Conservation (phyloP, 768 basidiomycete genomes). For the Coprinopsis strossmayeri region DNA sequence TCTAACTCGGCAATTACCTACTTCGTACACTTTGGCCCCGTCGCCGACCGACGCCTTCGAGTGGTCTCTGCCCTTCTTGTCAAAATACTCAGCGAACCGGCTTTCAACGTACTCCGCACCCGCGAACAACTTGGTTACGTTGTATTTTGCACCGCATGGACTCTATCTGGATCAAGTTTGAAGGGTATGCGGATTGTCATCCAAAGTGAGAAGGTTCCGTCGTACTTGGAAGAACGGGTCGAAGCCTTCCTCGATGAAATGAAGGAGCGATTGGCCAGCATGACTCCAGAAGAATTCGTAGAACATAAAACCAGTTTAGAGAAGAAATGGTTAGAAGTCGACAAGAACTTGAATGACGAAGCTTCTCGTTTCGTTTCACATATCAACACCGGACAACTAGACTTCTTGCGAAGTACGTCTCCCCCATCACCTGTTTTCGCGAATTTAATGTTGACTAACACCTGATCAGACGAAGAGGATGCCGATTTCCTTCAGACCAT, state of each 20-base stretch:
- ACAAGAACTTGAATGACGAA: slow-evolving; percentile 89
- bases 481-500: slow-evolving; percentile 44
- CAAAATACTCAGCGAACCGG: slow-evolving; percentile 86
- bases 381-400: slow-evolving; percentile 74
- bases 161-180: slow-evolving; percentile 57
- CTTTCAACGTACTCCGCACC: slow-evolving; percentile 86
- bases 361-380: slow-evolving; percentile 57
- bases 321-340: slow-evolving; percentile 76
- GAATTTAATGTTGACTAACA: no score
- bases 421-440: background rate
- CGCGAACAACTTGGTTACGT: slow-evolving; percentile 96
- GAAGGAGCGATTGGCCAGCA: slow-evolving; percentile 57
- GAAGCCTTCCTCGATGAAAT: slow-evolving; percentile 81
- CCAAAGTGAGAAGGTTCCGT: slow-evolving; percentile 80
- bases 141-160: slow-evolving; percentile 57
- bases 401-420: slow-evolving; percentile 77
- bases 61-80: slow-evolving; percentile 65
- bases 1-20: slow-evolving; percentile 84
- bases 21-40: slow-evolving; percentile 72
- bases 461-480: no score
- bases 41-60: slow-evolving; percentile 56
- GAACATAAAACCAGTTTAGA: slow-evolving; percentile 75
- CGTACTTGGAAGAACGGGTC: slow-evolving; percentile 80
- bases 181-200: slow-evolving; percentile 78
- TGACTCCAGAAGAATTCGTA: slow-evolving; percentile 67